phyloP scores from a whole-genome alignment of 108 stramenopile species.

The Nitzschia putrida region DNA sequence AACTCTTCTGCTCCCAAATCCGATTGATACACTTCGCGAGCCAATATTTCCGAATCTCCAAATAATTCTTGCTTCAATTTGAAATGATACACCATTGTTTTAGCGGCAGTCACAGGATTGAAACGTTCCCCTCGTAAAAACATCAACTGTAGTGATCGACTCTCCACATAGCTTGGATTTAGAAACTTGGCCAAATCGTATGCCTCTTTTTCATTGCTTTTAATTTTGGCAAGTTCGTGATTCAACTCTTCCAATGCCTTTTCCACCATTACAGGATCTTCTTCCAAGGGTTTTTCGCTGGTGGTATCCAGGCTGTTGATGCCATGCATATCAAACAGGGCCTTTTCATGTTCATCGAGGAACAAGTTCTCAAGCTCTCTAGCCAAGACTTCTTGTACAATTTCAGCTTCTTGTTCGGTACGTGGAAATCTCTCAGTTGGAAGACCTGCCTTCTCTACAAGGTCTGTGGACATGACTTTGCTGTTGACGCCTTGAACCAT shows the following conservation, averaged over 20 bases:
- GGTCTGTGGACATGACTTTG: conserved; percentile 3
- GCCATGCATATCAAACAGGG: conserved; percentile 21
- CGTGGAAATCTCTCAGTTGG: conserved; percentile 2
- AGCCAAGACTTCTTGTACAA: conserved; percentile 10
- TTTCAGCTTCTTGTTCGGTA: conserved; percentile 2
- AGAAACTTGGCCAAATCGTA: conserved; percentile 19
- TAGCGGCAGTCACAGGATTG: conserved; percentile 37
- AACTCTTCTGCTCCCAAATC: conserved; percentile 4
- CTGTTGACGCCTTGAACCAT: neutral
- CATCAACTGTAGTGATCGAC: conserved; percentile 28
- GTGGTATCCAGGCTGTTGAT: neutral
- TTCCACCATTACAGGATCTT: neutral
- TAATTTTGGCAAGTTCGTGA: conserved; percentile 1
- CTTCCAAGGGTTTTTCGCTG: neutral
- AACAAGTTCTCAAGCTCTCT: conserved; percentile 7
- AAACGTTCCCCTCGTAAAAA: conserved; percentile 48
- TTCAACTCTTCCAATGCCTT: neutral
- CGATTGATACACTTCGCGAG: neutral
- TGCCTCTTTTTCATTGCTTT: conserved; percentile 11
- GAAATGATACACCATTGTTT: conserved; percentile 31
- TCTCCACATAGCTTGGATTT: conserved; percentile 33
- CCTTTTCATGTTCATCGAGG: conserved; percentile 16
- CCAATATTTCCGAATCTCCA: conserved; percentile 22
- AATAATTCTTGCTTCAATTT: conserved; percentile 40
- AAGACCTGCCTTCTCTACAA: conserved; percentile 13